Percentiles rank a stretch among this genome's conserved stretches.
Conservation (phyloP, 202 grass and related monocot species). For the Zizania palustris region DNA sequence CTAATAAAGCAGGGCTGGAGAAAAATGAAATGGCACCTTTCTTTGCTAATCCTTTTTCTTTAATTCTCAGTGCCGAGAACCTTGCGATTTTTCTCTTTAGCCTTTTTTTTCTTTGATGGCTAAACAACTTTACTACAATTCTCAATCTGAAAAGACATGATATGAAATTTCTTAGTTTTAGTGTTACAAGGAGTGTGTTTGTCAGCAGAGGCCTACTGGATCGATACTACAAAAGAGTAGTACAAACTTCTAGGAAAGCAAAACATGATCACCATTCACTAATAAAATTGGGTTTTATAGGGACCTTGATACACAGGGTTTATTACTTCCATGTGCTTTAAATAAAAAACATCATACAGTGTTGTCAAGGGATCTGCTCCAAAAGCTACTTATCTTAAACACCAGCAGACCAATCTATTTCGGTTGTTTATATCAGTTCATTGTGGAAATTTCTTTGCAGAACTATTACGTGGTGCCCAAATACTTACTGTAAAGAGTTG, state of each 20-base stretch:
- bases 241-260: conserved; percentile 33
- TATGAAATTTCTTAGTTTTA: conserved; percentile 35
- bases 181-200: conserved; percentile 35
- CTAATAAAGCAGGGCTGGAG: conserved; percentile 43
- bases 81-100: conserved; percentile 34
- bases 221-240: conserved; percentile 15
- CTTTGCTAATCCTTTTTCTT: conserved; percentile 31
- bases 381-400: too few species aligned
- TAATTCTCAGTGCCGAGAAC: conserved; percentile 39
- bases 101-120: conserved; percentile 43
- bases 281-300: too few species aligned
- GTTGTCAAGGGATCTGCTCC: too few species aligned
- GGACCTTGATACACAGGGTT: too few species aligned
- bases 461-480: neutral
- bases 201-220: neutral
- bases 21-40: conserved; percentile 29
- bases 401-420: too few species aligned
- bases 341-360: too few species aligned
- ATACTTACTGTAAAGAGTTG: conserved; percentile 1
- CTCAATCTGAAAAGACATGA: conserved; percentile 34
- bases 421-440: too few species aligned
- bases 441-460: too few species aligned
- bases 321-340: too few species aligned
- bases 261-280: neutral
- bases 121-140: conserved; percentile 35